A percentile compares a stretch with the other conserved stretches of the same genome.
These are phyloP conservation scores for Penicillium malachiteum DNA, from an alignment of 495 filamentous ascomycete species.

Conservation along the genomic window DNA sequence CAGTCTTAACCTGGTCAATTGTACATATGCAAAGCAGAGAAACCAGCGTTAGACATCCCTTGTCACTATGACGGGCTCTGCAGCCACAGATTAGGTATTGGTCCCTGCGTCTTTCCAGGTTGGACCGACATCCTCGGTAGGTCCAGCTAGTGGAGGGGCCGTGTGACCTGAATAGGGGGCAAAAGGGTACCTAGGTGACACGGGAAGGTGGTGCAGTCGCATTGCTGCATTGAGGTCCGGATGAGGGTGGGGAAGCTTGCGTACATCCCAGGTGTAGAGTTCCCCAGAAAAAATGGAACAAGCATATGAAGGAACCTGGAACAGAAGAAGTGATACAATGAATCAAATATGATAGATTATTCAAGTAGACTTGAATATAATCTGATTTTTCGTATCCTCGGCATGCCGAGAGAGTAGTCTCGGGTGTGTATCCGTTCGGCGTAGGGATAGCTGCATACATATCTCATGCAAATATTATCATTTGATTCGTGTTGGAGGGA, in stretches of 20 bases:
- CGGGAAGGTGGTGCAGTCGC: slow-evolving; percentile 17
- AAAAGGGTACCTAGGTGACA: slow-evolving; percentile 13
- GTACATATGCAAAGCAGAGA: neutral
- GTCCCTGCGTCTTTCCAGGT: slow-evolving; percentile 24
- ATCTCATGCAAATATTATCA: neutral
- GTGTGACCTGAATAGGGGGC: slow-evolving; percentile 18
- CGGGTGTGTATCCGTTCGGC: neutral
- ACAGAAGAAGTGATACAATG: too few relatives aligned
- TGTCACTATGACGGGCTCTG: slow-evolving; percentile 1
- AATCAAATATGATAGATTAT: too few relatives aligned
- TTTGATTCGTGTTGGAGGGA: neutral
- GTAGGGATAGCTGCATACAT: neutral
- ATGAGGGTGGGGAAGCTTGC: slow-evolving; percentile 4
- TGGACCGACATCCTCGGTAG: slow-evolving; percentile 21
- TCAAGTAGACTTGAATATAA: too few relatives aligned
- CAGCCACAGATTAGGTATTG: slow-evolving; percentile 17
- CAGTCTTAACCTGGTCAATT: neutral
- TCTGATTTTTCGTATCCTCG: neutral
- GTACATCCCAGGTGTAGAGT: neutral
- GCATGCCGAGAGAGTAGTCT: neutral
- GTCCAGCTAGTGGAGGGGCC: slow-evolving; percentile 16
- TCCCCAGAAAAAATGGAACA: neutral
- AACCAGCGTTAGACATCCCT: neutral
- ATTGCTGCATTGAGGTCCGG: slow-evolving; percentile 14
- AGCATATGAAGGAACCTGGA: too few relatives aligned